These are phyloP conservation scores for Alisma plantagoaquatica DNA, from an alignment of 106 monocot genomes.

Conservation along the genomic window DNA sequence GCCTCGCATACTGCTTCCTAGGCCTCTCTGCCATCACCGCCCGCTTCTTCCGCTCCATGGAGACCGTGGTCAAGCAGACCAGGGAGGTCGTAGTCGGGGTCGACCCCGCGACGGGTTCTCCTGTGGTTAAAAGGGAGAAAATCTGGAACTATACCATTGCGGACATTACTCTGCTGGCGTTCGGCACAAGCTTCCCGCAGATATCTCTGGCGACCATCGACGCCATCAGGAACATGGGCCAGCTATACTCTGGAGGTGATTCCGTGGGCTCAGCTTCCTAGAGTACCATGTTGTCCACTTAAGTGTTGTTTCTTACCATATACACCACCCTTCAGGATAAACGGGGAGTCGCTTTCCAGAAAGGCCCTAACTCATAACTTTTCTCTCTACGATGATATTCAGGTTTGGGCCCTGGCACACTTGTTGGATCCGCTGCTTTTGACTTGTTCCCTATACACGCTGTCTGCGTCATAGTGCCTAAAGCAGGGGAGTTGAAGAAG, in stretches of 20 bases:
- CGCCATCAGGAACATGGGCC: constrained; percentile 58
- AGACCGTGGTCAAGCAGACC: constrained; percentile 58
- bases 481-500: constrained; percentile 61
- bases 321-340: not conserved
- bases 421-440: constrained; percentile 92
- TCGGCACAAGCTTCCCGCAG: constrained; percentile 90
- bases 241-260: constrained; percentile 70
- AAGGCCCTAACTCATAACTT: too few species aligned
- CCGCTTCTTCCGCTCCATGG: constrained; percentile 71
- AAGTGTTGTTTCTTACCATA: not conserved
- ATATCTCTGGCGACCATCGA: constrained; percentile 89
- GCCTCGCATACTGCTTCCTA: constrained; percentile 63
- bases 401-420: constrained; percentile 84
- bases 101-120: constrained; percentile 30
- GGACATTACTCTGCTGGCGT: constrained; percentile 64
- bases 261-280: not conserved
- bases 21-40: constrained; percentile 67
- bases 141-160: constrained; percentile 76
- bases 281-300: not conserved
- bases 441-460: constrained; percentile 90
- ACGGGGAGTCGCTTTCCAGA: too few species aligned
- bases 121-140: constrained; percentile 35
- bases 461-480: constrained; percentile 74
- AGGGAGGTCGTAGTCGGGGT: constrained; percentile 27
- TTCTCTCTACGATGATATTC: not conserved